A percentile compares a stretch with the other conserved stretches of the same genome.
These are phyloP conservation scores for Jimgerdemannia flammicorona DNA, from an alignment of 192 early-diverging fungal genomes.

Conservation along the genomic window DNA sequence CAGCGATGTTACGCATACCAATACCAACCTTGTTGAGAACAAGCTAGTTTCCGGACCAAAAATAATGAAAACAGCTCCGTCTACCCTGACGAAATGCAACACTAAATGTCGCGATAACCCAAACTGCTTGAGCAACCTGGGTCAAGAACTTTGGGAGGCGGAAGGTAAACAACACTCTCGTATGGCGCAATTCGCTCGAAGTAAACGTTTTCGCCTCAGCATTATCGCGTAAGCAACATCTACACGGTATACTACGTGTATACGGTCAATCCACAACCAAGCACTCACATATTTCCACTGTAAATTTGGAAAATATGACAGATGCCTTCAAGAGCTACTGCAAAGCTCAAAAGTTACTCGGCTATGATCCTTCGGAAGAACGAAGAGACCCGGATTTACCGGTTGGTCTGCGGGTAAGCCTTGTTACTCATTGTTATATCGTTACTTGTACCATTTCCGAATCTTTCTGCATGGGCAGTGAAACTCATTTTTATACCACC, in stretches of 20 bases:
- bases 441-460: too few relatives aligned
- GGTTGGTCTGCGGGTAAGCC: not conserved
- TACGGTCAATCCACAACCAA: not conserved
- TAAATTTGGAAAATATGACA: not conserved
- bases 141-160: constrained; percentile 31
- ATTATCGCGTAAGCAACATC: not conserved
- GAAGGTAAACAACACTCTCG: constrained; percentile 12
- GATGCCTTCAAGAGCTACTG: not conserved
- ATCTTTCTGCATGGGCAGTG: not conserved
- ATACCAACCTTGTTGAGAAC: not conserved
- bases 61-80: not conserved
- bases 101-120: constrained; percentile 31
- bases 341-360: not conserved
- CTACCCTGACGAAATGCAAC: not conserved
- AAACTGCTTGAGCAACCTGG: constrained; percentile 30
- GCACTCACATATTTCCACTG: not conserved
- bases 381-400: not conserved
- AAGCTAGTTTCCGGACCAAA: not conserved
- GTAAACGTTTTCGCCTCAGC: too few relatives aligned
- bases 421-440: not conserved
- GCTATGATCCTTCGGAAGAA: not conserved
- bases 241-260: too few relatives aligned
- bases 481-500: too few relatives aligned
- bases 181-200: too few relatives aligned
- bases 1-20: not conserved